Percentiles rank a stretch among this genome's conserved stretches.
Evolutionary conservation across 1,284 basidiomycete species (phyloP).

Genomic region (Fomitopsis betulina): DNA sequence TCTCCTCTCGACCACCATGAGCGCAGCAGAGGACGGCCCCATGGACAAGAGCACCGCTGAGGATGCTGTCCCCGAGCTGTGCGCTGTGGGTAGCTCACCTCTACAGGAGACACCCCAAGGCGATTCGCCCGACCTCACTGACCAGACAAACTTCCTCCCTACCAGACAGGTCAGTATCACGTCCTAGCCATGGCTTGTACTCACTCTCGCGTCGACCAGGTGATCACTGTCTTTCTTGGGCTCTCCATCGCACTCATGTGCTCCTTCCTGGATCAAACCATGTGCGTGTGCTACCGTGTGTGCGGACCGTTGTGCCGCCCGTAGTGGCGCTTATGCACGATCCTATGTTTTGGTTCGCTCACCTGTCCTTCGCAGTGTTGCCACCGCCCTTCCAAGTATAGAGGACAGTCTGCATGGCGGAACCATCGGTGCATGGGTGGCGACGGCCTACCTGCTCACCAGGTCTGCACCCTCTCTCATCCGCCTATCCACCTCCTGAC

Average conservation of each 20-base stretch:
- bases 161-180: not conserved
- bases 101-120: not conserved
- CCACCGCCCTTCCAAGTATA: conserved; percentile 38
- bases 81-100: not conserved
- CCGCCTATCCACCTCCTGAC: conserved; percentile 13
- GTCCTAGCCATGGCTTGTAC: not conserved
- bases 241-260: not conserved
- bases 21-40: not conserved
- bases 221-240: not conserved
- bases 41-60: not conserved
- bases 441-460: conserved; percentile 17
- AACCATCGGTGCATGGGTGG: conserved; percentile 26
- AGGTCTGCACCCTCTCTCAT: conserved; percentile 4
- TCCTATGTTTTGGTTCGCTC: too few relatives aligned
- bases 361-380: conserved; percentile 18
- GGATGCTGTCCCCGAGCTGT: not conserved
- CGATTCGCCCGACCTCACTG: not conserved
- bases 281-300: not conserved
- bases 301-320: not conserved
- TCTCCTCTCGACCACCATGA: not conserved
- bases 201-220: not conserved
- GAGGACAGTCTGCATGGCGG: conserved; percentile 33
- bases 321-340: not conserved
- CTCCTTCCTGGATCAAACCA: not conserved
- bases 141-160: not conserved